A percentile compares a stretch with the other conserved stretches of the same genome.
Conservation (phyloP, 2,329 filamentous ascomycete genomes). For the Alternaria sp. region DNA sequence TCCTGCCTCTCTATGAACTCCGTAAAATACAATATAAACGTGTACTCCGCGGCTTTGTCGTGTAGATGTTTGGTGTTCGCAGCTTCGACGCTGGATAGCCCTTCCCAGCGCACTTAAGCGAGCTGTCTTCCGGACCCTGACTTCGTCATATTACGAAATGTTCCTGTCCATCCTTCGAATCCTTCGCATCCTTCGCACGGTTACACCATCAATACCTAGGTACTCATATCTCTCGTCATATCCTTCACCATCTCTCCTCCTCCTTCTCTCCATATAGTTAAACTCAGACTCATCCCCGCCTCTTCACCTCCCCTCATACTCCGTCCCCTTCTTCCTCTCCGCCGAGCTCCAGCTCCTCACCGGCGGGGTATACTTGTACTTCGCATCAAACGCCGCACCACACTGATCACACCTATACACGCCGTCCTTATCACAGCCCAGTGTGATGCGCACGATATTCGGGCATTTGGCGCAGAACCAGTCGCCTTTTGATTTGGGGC, state of each 20-base stretch:
- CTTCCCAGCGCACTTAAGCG: background rate
- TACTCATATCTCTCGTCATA: background rate
- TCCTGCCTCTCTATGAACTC: background rate
- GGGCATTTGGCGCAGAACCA: constrained; percentile 1
- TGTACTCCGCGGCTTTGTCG: rapidly evolving
- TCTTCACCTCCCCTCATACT: background rate
- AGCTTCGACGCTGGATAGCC: rapidly evolving
- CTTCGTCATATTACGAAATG: background rate
- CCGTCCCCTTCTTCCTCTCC: background rate
- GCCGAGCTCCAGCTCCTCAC: background rate
- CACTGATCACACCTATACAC: background rate
- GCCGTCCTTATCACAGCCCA: background rate
- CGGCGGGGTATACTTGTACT: background rate
- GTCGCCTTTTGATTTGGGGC: background rate
- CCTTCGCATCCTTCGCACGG: background rate
- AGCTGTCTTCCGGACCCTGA: background rate
- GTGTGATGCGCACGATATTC: background rate
- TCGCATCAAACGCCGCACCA: background rate
- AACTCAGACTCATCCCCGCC: too few relatives aligned
- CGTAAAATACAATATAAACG: background rate
- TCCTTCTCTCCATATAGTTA: too few relatives aligned
- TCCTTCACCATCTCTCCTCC: too few relatives aligned
- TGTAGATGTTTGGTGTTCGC: background rate
- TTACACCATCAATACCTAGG: background rate
- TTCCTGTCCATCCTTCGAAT: background rate